Percentiles rank a stretch among this genome's conserved stretches.
These are phyloP conservation scores for Diaporthe batatas DNA, from an alignment of 2,329 filamentous ascomycete genomes.

Conservation along the genomic window DNA sequence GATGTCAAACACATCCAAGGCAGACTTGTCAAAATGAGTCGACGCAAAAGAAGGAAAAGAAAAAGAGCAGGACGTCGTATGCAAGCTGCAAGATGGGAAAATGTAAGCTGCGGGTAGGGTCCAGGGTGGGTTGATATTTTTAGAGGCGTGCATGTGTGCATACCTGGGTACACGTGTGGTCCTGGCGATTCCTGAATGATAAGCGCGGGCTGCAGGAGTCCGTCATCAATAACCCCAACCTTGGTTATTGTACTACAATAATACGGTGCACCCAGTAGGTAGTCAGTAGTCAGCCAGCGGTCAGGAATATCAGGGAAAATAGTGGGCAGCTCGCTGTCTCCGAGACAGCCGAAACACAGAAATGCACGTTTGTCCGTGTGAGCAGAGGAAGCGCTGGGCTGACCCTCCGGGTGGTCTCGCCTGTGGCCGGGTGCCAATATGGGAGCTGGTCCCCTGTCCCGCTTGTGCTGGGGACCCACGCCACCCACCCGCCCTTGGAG, in stretches of 20 bases:
- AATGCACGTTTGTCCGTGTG: too few relatives aligned
- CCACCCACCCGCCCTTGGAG: slow-evolving; percentile 27
- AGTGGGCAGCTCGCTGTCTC: not conserved
- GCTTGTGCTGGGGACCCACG: not conserved
- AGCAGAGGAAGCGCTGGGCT: not conserved
- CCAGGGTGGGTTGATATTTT: slow-evolving; percentile 21
- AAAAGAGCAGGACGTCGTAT: not conserved
- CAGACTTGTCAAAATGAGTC: too few relatives aligned
- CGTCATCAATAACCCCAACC: not conserved
- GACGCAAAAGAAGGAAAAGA: too few relatives aligned
- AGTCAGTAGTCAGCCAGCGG: not conserved
- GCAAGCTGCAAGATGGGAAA: not conserved
- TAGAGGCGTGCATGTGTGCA: slow-evolving; percentile 5
- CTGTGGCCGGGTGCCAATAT: not conserved
- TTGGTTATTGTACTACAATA: not conserved
- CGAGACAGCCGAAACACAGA: not conserved
- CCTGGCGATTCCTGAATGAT: not conserved
- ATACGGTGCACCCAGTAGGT: not conserved
- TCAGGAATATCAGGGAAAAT: not conserved
- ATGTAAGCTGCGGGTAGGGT: too few relatives aligned
- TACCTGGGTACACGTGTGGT: not conserved
- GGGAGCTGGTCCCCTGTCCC: slow-evolving; percentile 7
- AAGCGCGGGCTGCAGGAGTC: not conserved
- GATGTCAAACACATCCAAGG: too few relatives aligned
- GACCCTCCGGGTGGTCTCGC: not conserved